These are phyloP conservation scores for Spinellus fusiger DNA, from an alignment of 192 early-diverging fungal species.

Conservation along the genomic window DNA sequence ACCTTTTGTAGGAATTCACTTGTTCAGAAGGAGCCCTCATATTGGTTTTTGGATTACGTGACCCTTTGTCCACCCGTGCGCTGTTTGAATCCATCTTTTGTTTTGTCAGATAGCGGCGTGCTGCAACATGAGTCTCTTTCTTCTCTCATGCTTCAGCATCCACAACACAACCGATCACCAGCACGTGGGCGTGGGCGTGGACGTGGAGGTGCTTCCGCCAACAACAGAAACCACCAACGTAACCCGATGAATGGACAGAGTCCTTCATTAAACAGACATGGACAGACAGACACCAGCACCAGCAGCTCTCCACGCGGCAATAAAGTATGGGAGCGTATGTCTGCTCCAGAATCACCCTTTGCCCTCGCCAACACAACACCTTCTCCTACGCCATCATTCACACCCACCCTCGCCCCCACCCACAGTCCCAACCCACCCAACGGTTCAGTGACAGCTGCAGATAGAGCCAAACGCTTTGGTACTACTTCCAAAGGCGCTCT, in stretches of 20 bases:
- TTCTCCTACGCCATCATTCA: not conserved
- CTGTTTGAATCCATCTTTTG: too few species aligned
- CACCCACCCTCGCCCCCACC: not conserved
- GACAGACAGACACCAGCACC: not conserved
- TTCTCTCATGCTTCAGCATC: not conserved
- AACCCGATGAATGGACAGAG: not conserved
- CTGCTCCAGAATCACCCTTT: not conserved
- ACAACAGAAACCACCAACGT: not conserved
- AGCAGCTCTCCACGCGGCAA: not conserved
- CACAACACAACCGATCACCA: not conserved
- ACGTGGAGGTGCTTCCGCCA: not conserved
- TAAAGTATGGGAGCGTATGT: not conserved
- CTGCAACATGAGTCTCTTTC: too few species aligned
- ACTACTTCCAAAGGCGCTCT: not conserved
- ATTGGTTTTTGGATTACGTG: too few species aligned
- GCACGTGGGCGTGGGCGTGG: not conserved
- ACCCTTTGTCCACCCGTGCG: too few species aligned
- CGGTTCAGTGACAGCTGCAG: constrained; percentile 1
- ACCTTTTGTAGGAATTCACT: too few species aligned
- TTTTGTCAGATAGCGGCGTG: not conserved
- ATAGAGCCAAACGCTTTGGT: constrained; percentile 16
- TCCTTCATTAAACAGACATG: not conserved
- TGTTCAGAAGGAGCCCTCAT: too few species aligned
- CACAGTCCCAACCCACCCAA: not conserved
- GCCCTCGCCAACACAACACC: not conserved